Base-by-base conservation (phyloP, 768 basidiomycete species). In the Collybiopsis confluens region DNA sequence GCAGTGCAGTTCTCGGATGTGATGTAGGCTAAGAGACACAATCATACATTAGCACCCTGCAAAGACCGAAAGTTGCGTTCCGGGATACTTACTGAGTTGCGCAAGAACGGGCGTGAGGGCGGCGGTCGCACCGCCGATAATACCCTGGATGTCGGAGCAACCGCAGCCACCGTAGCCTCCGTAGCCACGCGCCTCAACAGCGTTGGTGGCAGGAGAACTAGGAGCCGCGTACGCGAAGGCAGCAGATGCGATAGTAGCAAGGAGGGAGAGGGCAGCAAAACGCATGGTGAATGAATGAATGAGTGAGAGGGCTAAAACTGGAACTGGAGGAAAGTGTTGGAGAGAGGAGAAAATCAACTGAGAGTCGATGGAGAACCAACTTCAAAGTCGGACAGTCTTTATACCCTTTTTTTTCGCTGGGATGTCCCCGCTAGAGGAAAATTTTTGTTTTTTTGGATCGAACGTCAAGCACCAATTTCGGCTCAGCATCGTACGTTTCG, bases 141-240 rank as follows among this genome's bases (percentile, higher is more conserved):
- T 28, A 16, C 46, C 26, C 24, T 47, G 47, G 33, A 54, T 42
- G 16, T 47, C 40, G 18, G 21, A 26, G 54, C 52, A 54, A 11
- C 28, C 30, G 13, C 30, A 54, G 48, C 53, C n/a, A n/a, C n/a
- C 40, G 18, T 33, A 26, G 54, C 52, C 48, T 13, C 28, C 30
- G 13, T 13, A 54, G 48, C 53, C 42, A 35, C 52, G 56, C 16
- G 45, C 52, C 16, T 54, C 52, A 18, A 57, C n/a, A 41, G 42
- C 51, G 3, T 35, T 35, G 8, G 46, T 15, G 27, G 28, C 40
- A 42, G 46, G 45, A 28, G 47, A 7, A 26, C 37, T 11, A 43
- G 56, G 56, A 30, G 56, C 56, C 21, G 56, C 56, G 37, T 43
- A 46, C 2, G 45, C 28, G 56, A 54, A 47, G 2, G 56, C 56